phyloP scores from a whole-genome alignment of 2,329 filamentous ascomycete genomes.

The Mollisia scopiformis region DNA sequence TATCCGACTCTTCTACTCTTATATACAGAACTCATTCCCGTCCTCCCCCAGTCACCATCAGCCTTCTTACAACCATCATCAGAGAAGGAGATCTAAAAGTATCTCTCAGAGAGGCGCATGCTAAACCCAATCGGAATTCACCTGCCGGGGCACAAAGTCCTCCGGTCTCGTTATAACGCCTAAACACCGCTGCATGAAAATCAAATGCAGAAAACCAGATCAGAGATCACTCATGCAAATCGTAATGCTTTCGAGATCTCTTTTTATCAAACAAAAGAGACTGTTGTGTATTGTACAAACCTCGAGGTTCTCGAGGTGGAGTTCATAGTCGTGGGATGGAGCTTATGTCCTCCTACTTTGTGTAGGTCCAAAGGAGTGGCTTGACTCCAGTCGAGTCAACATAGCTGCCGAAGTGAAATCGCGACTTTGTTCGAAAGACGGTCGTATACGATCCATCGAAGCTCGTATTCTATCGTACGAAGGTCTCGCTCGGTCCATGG shows the following conservation, averaged over 20 bases:
- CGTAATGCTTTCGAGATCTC: conserved; percentile 44
- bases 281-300: conserved; percentile 38
- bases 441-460: conserved; percentile 83
- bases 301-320: conserved; percentile 12
- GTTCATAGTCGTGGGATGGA: conserved; percentile 22
- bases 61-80: conserved; percentile 4
- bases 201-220: conserved; percentile 32
- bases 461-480: conserved; percentile 87
- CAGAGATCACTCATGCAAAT: conserved; percentile 56
- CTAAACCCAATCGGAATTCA: conserved; percentile 2
- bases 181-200: conserved; percentile 33
- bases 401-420: conserved; percentile 92
- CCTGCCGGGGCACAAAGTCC: neutral
- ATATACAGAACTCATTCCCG: conserved; percentile 30
- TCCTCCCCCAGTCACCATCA: neutral
- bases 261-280: conserved; percentile 40
- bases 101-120: conserved; percentile 8
- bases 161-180: conserved; percentile 25
- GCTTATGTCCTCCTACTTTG: conserved; percentile 29
- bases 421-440: conserved; percentile 83
- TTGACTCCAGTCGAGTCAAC: conserved; percentile 81
- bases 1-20: conserved; percentile 21
- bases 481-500: conserved; percentile 67
- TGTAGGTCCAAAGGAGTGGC: conserved; percentile 43
- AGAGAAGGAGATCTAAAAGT: conserved; percentile 20